A percentile compares a stretch with the other conserved stretches of the same genome.
phyloP scores from a whole-genome alignment of 495 filamentous ascomycete genomes.

The Penicillium herquei region DNA sequence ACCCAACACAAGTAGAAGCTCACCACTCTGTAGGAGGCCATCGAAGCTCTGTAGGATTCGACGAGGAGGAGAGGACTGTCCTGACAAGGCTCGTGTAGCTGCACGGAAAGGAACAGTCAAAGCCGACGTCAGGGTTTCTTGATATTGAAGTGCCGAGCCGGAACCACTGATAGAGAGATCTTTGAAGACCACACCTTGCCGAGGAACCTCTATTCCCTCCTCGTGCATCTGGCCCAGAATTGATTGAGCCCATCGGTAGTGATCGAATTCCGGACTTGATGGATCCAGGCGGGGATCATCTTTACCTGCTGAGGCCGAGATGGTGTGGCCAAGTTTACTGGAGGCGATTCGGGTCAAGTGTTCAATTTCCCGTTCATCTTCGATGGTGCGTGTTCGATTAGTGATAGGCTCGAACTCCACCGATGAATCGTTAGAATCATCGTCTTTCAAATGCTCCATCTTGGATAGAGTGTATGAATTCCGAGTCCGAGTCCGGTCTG shows the following conservation, averaged over 20 bases:
- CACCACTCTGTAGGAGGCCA: conserved; percentile 34
- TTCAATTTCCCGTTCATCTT: conserved; percentile 19
- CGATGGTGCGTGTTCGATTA: conserved; percentile 5
- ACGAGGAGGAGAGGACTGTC: conserved; percentile 14
- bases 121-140: conserved; percentile 45
- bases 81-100: conserved; percentile 28
- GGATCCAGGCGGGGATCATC: conserved; percentile 52
- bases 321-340: conserved; percentile 17
- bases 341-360: conserved; percentile 27
- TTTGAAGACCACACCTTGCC: conserved; percentile 42
- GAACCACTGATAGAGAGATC: conserved; percentile 52
- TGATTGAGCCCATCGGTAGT: conserved; percentile 51
- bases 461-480: neutral
- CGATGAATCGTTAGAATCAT: conserved; percentile 11
- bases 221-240: conserved; percentile 29
- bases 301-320: conserved; percentile 20
- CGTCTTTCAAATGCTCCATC: neutral
- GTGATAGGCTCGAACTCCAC: conserved; percentile 22
- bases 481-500: too few relatives aligned
- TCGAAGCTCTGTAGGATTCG: conserved; percentile 36
- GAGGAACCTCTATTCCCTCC: conserved; percentile 32
- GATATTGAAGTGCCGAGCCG: conserved; percentile 47
- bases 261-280: conserved; percentile 48
- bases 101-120: conserved; percentile 42
- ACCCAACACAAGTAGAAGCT: conserved; percentile 42